Evolutionary conservation across 768 basidiomycete species (phyloP).

Genomic region (Hortiboletus campestris): DNA sequence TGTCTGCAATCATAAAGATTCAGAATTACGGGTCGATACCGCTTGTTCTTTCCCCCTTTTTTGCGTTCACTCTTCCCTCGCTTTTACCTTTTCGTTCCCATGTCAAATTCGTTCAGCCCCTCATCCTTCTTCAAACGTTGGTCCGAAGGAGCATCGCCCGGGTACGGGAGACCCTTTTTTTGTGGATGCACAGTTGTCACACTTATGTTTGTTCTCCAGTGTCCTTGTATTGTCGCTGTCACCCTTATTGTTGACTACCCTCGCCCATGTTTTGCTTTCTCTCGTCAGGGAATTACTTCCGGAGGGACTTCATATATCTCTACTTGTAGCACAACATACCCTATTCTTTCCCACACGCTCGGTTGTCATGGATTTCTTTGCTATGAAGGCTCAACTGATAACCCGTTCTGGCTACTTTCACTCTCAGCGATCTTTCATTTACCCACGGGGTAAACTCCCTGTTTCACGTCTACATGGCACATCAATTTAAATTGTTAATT

Average conservation of each 20-base stretch:
- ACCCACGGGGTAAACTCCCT: neutral
- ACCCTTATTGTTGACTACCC: neutral
- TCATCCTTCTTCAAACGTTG: neutral
- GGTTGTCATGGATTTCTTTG: neutral
- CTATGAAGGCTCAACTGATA: neutral
- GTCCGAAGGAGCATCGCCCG: neutral
- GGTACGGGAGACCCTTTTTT: neutral
- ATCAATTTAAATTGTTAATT: too few species aligned
- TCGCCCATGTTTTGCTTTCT: neutral
- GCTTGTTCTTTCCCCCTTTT: neutral
- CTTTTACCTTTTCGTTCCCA: neutral
- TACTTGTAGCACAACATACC: neutral
- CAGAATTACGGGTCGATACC: slow-evolving; percentile 16
- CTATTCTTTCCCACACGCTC: too few species aligned
- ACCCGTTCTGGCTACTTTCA: neutral
- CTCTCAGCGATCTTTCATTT: neutral
- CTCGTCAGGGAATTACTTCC: slow-evolving; percentile 11
- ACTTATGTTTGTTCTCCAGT: neutral
- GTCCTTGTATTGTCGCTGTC: neutral
- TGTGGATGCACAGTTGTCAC: neutral
- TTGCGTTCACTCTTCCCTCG: neutral
- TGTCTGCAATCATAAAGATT: slow-evolving; percentile 2
- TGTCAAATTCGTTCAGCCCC: neutral
- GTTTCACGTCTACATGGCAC: neutral
- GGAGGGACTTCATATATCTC: neutral